phyloP scores from a whole-genome alignment of 2,329 filamentous ascomycete species.

The Cladosporium sp. region DNA sequence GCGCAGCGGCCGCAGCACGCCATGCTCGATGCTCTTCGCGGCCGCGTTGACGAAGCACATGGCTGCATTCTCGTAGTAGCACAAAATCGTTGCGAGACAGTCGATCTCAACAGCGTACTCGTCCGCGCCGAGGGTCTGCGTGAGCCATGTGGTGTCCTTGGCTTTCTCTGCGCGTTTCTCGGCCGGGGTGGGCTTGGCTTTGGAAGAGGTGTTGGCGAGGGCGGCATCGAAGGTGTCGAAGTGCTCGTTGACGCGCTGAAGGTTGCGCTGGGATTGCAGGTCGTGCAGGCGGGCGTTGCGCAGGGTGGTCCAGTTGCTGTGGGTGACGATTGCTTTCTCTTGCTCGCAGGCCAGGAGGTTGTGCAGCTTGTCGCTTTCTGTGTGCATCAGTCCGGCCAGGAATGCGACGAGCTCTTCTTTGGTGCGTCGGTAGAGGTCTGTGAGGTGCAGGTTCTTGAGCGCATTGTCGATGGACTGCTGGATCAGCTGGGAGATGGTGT shows the following conservation, averaged over 20 bases:
- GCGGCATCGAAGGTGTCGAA: slow-evolving; percentile 29
- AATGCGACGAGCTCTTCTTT: slow-evolving; percentile 37
- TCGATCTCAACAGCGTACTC: slow-evolving; percentile 41
- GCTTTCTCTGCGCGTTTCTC: slow-evolving; percentile 36
- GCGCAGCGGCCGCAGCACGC: slow-evolving; percentile 10
- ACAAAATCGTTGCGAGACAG: slow-evolving; percentile 31
- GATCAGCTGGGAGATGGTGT: not conserved
- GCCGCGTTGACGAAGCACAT: slow-evolving; percentile 63
- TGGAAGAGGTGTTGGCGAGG: not conserved
- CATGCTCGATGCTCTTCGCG: slow-evolving; percentile 23
- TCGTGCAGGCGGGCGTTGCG: slow-evolving; percentile 26
- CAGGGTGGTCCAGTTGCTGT: not conserved
- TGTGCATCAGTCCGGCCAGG: slow-evolving; percentile 32
- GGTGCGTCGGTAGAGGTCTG: not conserved
- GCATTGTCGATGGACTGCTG: not conserved
- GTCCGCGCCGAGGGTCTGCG: slow-evolving; percentile 55
- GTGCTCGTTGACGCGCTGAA: slow-evolving; percentile 33
- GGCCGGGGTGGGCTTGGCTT: not conserved
- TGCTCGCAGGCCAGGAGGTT: slow-evolving; percentile 36
- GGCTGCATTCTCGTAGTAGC: slow-evolving; percentile 68
- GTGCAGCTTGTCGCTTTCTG: slow-evolving; percentile 37
- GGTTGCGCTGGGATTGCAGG: slow-evolving; percentile 35
- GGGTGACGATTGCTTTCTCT: slow-evolving; percentile 18
- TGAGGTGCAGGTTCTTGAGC: not conserved
- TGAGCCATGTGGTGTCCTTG: slow-evolving; percentile 32